Conservation (phyloP, 495 filamentous ascomycete genomes). For the Aspergillus panamensis region DNA sequence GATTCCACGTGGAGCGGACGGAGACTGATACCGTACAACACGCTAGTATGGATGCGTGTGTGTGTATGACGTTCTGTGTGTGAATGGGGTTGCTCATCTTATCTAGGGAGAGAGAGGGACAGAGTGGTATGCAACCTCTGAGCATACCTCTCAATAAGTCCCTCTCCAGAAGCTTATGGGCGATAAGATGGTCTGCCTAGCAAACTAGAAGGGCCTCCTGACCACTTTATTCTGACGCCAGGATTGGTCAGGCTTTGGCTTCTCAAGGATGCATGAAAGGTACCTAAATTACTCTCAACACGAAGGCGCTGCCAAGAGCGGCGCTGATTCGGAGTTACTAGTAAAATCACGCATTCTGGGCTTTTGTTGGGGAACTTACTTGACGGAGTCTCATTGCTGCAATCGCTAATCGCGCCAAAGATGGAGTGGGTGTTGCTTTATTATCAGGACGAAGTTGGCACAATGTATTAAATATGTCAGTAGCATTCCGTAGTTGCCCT, state of each 20-base stretch:
- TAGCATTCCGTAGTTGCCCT: too few species aligned
- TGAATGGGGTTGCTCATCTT: neutral
- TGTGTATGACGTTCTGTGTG: constrained; percentile 1
- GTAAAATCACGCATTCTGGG: constrained; percentile 16
- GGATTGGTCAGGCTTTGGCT: neutral
- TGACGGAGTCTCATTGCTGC: neutral
- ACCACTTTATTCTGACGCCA: neutral
- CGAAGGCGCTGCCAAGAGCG: constrained; percentile 15
- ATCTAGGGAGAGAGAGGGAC: neutral
- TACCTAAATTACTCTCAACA: constrained; percentile 12
- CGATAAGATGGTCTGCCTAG: constrained; percentile 3
- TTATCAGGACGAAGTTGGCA: neutral
- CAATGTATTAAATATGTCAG: too few species aligned
- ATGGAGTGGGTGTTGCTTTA: neutral
- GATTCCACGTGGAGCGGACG: constrained; percentile 25
- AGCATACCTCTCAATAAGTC: too few species aligned
- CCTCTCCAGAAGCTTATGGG: constrained; percentile 11
- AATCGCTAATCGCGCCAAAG: constrained; percentile 13
- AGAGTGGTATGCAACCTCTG: neutral
- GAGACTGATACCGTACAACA: constrained; percentile 10
- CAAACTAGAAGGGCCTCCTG: neutral
- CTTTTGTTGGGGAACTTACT: neutral
- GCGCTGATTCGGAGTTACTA: constrained; percentile 9
- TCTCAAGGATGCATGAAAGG: neutral
- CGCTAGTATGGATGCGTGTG: constrained; percentile 2